Evolutionary conservation across 768 basidiomycete genomes (phyloP), one percentile per base, ranked within the genome.

Genomic region (Russula compacta): DNA sequence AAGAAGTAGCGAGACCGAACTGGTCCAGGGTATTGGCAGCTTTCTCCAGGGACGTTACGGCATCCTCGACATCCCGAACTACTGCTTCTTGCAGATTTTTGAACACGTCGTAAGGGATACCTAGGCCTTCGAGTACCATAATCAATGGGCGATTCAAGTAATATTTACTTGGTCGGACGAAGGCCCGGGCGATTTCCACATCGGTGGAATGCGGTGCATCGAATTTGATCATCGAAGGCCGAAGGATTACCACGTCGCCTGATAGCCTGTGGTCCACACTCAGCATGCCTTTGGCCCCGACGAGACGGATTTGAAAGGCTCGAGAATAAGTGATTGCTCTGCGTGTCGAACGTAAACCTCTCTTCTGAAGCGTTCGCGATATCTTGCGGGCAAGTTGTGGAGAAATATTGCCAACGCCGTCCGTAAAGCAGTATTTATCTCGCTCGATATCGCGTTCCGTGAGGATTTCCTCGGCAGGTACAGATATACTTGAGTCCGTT

Each of bases 151-250:
- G 74, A 66, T 88, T 86, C 21, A 78, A 70, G 48, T 72, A 86
- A 62, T 83, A 86, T 6, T 71, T 68, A 8, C 80, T 79, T 2
- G 85, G 85, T 46, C 76, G 74, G 65, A 83, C 78, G 69, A 89
- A 89, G 4, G 81, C 79, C 33, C 77, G 73, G 0, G 87, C 86
- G 48, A 89, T 82, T 69, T 89, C 85, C 12, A 88, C 77, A 5
- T 75, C 74, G 4, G 67, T 71, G 0, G 77, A 77, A 21, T 76
- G 66, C 0, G 76, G 75, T 1, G 78, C 77, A 33, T 79, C 73
- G 64, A 89, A 89, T 69, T 91, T 89, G 66, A 80, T 78, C 85
- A 87, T 87, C 0, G 83, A 85, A 1, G 74, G 77, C 7, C 85
- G 73, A 1, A 86, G 70, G 46, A 76, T 73, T 35, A 88, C 75